Evolutionary conservation across 2,329 filamentous ascomycete genomes (phyloP), one percentile per base, ranked within the genome.

Genomic region (Ceratocystis variospora): DNA sequence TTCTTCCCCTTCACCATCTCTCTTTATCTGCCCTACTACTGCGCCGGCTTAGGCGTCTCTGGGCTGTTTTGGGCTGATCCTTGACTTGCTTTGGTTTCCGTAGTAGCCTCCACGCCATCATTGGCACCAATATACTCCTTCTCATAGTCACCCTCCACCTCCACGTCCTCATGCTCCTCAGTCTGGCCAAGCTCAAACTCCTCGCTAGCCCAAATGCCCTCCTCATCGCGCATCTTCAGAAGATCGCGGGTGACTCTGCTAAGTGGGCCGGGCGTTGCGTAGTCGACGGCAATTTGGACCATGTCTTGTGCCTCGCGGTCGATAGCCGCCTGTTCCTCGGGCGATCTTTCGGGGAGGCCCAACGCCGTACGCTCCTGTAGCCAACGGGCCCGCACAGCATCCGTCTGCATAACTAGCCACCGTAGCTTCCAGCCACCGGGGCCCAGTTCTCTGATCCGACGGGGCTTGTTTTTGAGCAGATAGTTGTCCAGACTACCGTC

Each of bases 371-470:
- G 80, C 78, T 96, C 81, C 62, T 77, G 74, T 53, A 81, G 81
- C 73, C 91, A 89, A 70, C 83, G 79, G 70, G 82, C 81, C 74
- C 86, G 84, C 63, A 95, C 82, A 22, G 77, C 77, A 0, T 73
- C 72, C 3, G 86, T 91, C 78, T 93, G 89, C 87, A 96, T 90
- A 68, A 99, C 79, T 69, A 89, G 83, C 89, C 91, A 96, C 70
- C 94, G 81, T 72, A 99, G 78, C 71, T 87, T 84, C 94, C 94
- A 99, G 5, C 94, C 94, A 70, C 87, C 87, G 64, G 93, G 85
- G 4, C 94, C 94, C 67, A 99, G 79, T 76, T 96, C 90, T 78
- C 87, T 89, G 73, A 97, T 81, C 69, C 94, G 83, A 50, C 80
- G 82, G 17, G 87, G 79, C 77, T 90, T 94, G 74, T 85, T 83